Base-by-base conservation (phyloP, 192 early-diverging fungal genomes). In the Diversispora eburnea region DNA sequence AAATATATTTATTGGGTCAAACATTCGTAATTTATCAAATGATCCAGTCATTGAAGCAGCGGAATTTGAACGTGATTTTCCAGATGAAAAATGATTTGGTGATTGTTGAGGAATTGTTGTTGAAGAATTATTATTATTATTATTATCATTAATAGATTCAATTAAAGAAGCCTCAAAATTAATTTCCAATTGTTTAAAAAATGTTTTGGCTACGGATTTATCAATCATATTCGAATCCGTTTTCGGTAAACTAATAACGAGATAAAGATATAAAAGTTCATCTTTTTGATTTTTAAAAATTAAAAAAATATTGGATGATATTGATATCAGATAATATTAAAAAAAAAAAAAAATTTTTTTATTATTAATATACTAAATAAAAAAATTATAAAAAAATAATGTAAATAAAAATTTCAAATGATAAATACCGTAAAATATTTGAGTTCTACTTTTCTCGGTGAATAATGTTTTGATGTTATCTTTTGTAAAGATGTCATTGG, bases 161-260 rank as follows among this genome's bases (percentile, higher is more conserved):
- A 76, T 75, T 75, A 85, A 77, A 10, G 84, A 79, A 5, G 86
- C 86, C 52, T 87, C 86, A 19, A 85, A 78, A 62, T 83, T 80
- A 25, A 87, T 81, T 65, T 87, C 86, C 7, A 87, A 73, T 42
- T 82, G 78, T 9, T 81, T 64, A 51, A 82, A 87, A 71, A 87
- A 83, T 8, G 75, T 70, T 8, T 76, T 68, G 3, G 79, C 82
- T 5, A 77, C 19, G 56, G 75, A 51, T 9, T 51, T 15, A 54
- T 80, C 56, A 62, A 79, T 64, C 57, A 79, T 49, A 48, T 80
- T 72, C 65, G 74, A 39, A 76, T 81, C 33, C 75, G 77, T 42
- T 33, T 33, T 2, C 75, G 80, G 75, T 39, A 81, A 75, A 8
- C 77, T 58, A 57, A 81, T 75, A 61, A 78, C 74, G 22, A 81